phyloP scores from a whole-genome alignment of 176 grass and related monocot species.

The Calamus simplicifolius region DNA sequence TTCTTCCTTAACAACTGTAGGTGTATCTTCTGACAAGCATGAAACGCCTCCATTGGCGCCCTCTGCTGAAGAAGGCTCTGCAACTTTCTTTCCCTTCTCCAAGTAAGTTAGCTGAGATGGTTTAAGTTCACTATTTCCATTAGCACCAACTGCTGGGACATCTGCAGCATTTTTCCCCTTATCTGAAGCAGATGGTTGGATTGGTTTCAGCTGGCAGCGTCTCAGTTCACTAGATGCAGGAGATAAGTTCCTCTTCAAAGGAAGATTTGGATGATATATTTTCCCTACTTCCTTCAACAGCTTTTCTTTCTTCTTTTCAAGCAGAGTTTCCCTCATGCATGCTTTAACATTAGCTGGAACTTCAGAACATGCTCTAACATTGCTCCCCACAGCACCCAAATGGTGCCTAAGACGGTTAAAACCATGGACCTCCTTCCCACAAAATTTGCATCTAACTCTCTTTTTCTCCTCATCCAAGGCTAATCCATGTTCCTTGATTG shows the following conservation, averaged over 20 bases:
- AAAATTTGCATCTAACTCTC: slow-evolving; percentile 36
- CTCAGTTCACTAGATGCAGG: slow-evolving; percentile 4
- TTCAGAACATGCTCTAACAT: slow-evolving; percentile 23
- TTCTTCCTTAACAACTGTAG: slow-evolving; percentile 11
- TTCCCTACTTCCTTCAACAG: slow-evolving; percentile 13
- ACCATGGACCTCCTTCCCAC: slow-evolving; percentile 21
- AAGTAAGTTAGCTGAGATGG: background rate
- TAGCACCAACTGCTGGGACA: background rate
- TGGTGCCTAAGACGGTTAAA: slow-evolving; percentile 36
- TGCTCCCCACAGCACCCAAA: slow-evolving; percentile 16
- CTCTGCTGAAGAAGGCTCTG: background rate
- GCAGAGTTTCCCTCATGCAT: slow-evolving; percentile 4
- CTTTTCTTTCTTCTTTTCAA: slow-evolving; percentile 26
- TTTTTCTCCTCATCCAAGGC: slow-evolving; percentile 15
- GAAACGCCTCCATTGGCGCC: background rate
- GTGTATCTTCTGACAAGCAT: slow-evolving; percentile 8
- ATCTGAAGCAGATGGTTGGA: background rate
- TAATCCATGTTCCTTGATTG: slow-evolving; percentile 28
- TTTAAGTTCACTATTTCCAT: background rate
- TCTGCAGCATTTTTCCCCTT: background rate
- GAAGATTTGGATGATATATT: slow-evolving; percentile 20
- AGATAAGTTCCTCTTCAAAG: slow-evolving; percentile 13
- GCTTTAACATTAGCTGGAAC: slow-evolving; percentile 19
- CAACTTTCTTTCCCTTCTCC: background rate
- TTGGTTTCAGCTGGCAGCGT: background rate